A percentile compares a stretch with the other conserved stretches of the same genome.
phyloP scores from a whole-genome alignment of 345 rosid genomes.

The Angophora floribunda region DNA sequence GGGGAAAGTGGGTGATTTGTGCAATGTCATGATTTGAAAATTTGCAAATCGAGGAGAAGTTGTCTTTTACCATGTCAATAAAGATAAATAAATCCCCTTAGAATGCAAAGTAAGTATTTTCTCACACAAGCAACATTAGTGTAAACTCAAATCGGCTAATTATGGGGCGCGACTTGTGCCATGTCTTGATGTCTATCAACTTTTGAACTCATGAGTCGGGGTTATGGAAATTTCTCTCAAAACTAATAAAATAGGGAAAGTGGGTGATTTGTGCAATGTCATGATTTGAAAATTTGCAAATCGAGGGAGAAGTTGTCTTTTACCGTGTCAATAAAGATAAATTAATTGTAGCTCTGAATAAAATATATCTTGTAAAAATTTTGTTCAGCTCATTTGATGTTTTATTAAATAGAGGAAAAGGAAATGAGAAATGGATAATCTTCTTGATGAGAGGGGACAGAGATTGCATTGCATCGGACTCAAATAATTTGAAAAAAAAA shows the following conservation, averaged over 20 bases:
- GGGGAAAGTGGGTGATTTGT: not conserved
- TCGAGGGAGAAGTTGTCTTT: accelerated
- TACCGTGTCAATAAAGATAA: not conserved
- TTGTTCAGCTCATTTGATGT: accelerated
- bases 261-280: accelerated
- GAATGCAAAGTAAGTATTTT: not conserved
- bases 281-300: not conserved
- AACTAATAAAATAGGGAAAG: not conserved
- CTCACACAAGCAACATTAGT: not conserved
- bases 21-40: accelerated
- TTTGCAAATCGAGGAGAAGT: not conserved
- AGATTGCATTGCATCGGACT: not conserved
- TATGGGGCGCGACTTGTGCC: not conserved
- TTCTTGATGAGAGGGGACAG: not conserved
- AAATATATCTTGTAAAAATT: not conserved
- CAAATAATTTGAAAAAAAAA: not conserved
- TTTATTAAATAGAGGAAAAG: not conserved
- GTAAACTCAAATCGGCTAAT: not conserved
- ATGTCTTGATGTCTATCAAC: not conserved
- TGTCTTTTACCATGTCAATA: not conserved
- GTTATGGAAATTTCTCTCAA: not conserved
- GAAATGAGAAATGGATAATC: not conserved
- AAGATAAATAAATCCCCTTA: not conserved
- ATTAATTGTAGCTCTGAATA: not conserved
- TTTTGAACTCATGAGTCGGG: not conserved